A percentile compares a stretch with the other conserved stretches of the same genome.
These are phyloP conservation scores for Parietaria judaica DNA, from an alignment of 306 rosid species.

Conservation along the genomic window DNA sequence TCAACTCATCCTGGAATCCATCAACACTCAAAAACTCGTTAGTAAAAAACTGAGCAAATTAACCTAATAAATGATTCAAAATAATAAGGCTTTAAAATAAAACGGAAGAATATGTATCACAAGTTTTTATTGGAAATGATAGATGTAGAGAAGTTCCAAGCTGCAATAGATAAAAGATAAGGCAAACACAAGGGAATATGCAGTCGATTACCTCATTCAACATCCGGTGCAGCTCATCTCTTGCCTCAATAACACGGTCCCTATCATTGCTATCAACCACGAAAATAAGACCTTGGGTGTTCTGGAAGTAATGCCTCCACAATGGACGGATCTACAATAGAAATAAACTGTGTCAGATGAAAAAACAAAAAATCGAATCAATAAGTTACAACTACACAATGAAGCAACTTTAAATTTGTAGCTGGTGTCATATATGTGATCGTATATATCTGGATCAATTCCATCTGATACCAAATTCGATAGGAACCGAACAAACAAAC, in stretches of 20 bases:
- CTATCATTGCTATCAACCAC: slow-evolving; percentile 98
- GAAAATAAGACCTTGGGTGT: slow-evolving; percentile 93
- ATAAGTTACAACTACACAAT: too few relatives aligned
- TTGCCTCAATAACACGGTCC: slow-evolving; percentile 92
- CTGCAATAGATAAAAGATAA: not conserved
- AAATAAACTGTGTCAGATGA: slow-evolving; percentile 16
- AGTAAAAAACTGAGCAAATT: not conserved
- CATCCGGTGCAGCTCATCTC: slow-evolving; percentile 98
- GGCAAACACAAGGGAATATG: slow-evolving; percentile 9
- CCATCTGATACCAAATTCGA: too few relatives aligned
- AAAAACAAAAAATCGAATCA: too few relatives aligned
- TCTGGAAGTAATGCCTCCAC: slow-evolving; percentile 99
- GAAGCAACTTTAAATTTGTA: too few relatives aligned
- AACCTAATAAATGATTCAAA: not conserved
- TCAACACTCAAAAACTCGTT: slow-evolving; percentile 6
- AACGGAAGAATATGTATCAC: not conserved
- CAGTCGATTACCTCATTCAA: slow-evolving; percentile 67
- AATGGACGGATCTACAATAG: slow-evolving; percentile 74
- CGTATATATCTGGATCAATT: too few relatives aligned
- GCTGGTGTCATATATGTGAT: too few relatives aligned
- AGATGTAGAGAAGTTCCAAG: too few relatives aligned
- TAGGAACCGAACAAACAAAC: too few relatives aligned
- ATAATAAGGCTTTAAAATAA: not conserved
- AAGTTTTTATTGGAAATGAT: not conserved
- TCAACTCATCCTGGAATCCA: slow-evolving; percentile 75